A percentile compares a stretch with the other conserved stretches of the same genome.
These are phyloP conservation scores for Pseudonitzschia multiseries DNA, from an alignment of 108 stramenopile species.

Conservation along the genomic window DNA sequence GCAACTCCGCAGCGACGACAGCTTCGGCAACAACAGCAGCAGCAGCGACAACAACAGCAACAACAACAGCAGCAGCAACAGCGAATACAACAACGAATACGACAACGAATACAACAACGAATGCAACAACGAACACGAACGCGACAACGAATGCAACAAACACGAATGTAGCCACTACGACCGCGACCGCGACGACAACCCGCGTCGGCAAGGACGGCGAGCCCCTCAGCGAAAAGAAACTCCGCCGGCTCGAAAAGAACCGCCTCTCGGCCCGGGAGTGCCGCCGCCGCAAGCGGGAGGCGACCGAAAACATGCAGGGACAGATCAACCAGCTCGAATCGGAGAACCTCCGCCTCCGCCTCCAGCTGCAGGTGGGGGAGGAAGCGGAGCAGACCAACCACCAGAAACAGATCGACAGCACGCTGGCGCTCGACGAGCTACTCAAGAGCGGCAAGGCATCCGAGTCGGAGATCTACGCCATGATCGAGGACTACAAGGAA, in stretches of 20 bases:
- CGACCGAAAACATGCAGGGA: constrained; percentile 73
- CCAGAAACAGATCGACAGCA: constrained; percentile 55
- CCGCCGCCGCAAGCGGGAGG: constrained; percentile 76
- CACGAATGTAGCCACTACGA: not conserved
- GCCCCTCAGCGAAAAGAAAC: constrained; percentile 69
- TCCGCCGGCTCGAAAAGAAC: constrained; percentile 86
- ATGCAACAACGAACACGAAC: not conserved
- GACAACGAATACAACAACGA: not conserved
- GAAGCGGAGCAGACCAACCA: constrained; percentile 60
- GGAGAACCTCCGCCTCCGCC: constrained; percentile 86
- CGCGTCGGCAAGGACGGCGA: constrained; percentile 36
- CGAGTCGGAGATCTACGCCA: constrained; percentile 75
- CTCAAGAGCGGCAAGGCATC: constrained; percentile 69
- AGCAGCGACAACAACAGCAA: not conserved
- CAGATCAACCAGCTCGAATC: constrained; percentile 83
- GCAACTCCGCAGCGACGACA: no score
- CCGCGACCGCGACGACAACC: constrained; percentile 15
- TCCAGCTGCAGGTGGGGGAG: constrained; percentile 83
- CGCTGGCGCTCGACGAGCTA: constrained; percentile 55
- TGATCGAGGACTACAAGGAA: constrained; percentile 86
- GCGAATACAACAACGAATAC: not conserved
- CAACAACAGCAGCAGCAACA: not conserved
- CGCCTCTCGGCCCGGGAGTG: constrained; percentile 84
- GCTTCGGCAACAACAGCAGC: no score
- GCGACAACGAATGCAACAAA: not conserved